These are phyloP conservation scores for Phalaenopsis aphrodite DNA, from an alignment of 106 monocot genomes.

Conservation along the genomic window DNA sequence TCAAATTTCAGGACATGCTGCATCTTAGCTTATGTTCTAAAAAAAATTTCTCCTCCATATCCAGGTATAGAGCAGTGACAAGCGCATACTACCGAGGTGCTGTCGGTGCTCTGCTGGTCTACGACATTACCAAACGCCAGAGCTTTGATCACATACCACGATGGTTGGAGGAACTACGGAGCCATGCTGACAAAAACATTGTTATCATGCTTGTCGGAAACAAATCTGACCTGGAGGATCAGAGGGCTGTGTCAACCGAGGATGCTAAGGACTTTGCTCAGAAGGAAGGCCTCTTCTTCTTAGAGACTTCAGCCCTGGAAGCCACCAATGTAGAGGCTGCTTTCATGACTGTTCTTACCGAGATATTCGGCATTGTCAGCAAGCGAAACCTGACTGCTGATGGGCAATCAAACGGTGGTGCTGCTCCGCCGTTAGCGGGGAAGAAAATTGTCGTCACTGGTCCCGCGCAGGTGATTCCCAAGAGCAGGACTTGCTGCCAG, in stretches of 20 bases:
- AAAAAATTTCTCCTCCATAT: too few relatives aligned
- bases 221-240: conserved; percentile 79
- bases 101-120: conserved; percentile 83
- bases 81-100: conserved; percentile 97
- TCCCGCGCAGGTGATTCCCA: conserved; percentile 81
- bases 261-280: conserved; percentile 91
- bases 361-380: conserved; percentile 79
- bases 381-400: conserved; percentile 49
- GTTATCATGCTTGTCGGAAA: conserved; percentile 93
- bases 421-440: conserved; percentile 33
- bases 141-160: conserved; percentile 91
- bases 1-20: too few relatives aligned
- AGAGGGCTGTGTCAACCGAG: conserved; percentile 56
- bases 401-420: conserved; percentile 17
- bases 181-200: conserved; percentile 91
- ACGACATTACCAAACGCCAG: conserved; percentile 90
- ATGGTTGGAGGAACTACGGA: conserved; percentile 86
- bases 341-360: conserved; percentile 68
- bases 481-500: conserved; percentile 56
- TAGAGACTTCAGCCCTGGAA: conserved; percentile 86
- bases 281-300: conserved; percentile 83
- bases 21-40: too few relatives aligned
- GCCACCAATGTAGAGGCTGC: conserved; percentile 75
- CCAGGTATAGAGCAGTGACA: conserved; percentile 92
- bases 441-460: conserved; percentile 83